phyloP scores from a whole-genome alignment of 139 green algal species.

The Bryopsis sp. region DNA sequence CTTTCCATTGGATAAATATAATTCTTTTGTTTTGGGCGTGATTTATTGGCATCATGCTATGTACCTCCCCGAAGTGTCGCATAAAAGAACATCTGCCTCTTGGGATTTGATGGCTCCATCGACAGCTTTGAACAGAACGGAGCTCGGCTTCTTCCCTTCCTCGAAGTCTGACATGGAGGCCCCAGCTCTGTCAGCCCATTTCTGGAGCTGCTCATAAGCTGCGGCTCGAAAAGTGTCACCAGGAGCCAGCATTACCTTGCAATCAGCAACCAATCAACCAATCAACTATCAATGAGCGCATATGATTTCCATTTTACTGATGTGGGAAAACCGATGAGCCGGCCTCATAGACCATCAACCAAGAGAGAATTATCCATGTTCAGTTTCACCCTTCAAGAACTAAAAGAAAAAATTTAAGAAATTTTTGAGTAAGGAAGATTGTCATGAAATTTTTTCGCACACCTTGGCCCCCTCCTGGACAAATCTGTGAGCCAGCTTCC shows the following conservation, averaged over 20 bases:
- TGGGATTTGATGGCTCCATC: constrained; percentile 23
- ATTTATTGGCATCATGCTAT: no score
- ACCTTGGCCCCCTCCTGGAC: constrained; percentile 48
- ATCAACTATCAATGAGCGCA: background rate
- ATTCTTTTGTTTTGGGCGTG: no score
- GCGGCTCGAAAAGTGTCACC: constrained; percentile 97
- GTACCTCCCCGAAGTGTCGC: no score
- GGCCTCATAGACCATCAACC: no score
- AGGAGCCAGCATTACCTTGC: constrained; percentile 74
- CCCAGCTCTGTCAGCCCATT: constrained; percentile 67
- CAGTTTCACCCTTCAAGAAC: no score
- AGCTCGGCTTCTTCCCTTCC: constrained; percentile 36
- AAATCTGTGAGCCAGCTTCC: constrained; percentile 80
- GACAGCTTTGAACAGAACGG: constrained; percentile 31
- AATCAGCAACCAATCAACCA: background rate
- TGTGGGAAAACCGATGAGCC: no score
- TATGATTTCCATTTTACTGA: no score
- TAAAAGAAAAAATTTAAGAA: no score
- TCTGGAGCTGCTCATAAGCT: constrained; percentile 85
- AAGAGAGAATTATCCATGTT: no score
- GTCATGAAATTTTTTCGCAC: no score
- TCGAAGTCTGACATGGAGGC: constrained; percentile 48
- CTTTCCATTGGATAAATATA: no score
- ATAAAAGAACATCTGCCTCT: background rate
- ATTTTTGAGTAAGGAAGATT: no score